phyloP scores from a whole-genome alignment of 345 rosid species.

The Litchi chinensis region DNA sequence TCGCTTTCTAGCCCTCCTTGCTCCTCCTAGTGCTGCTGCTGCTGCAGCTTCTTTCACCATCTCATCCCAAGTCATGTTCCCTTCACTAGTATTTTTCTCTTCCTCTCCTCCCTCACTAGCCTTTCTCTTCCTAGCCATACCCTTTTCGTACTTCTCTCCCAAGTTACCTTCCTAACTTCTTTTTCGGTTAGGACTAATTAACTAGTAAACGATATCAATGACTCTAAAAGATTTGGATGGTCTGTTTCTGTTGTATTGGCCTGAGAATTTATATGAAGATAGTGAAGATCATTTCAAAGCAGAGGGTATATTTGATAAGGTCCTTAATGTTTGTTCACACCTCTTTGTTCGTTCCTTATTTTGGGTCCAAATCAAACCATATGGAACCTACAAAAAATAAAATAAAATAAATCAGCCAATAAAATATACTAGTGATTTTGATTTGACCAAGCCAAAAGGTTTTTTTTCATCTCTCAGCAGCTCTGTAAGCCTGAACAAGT shows the following conservation, averaged over 20 bases:
- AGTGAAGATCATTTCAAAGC: constrained; percentile 37
- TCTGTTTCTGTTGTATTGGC: constrained; percentile 15
- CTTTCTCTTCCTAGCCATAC: constrained; percentile 60
- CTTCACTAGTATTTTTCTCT: constrained; percentile 26
- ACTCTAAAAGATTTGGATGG: neutral
- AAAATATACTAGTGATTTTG: neutral
- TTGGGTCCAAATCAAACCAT: constrained; percentile 26
- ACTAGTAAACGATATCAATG: neutral
- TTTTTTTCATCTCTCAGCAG: neutral
- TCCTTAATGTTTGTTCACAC: constrained; percentile 35
- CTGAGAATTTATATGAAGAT: constrained; percentile 28
- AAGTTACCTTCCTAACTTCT: neutral
- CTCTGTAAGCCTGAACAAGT: constrained; percentile 14
- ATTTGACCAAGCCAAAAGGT: constrained; percentile 35
- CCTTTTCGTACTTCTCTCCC: neutral
- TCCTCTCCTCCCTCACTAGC: constrained; percentile 28
- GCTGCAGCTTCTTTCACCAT: constrained; percentile 51
- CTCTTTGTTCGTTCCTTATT: constrained; percentile 33
- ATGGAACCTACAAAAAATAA: constrained; percentile 14
- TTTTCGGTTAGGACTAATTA: neutral
- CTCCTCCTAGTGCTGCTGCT: constrained; percentile 39
- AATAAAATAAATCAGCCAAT: neutral
- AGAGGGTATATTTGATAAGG: constrained; percentile 30
- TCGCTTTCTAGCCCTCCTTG: constrained; percentile 45
- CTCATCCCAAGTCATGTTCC: constrained; percentile 47